phyloP scores from a whole-genome alignment of 2,329 filamentous ascomycete species.

The Aotearoamyces nothofagi region DNA sequence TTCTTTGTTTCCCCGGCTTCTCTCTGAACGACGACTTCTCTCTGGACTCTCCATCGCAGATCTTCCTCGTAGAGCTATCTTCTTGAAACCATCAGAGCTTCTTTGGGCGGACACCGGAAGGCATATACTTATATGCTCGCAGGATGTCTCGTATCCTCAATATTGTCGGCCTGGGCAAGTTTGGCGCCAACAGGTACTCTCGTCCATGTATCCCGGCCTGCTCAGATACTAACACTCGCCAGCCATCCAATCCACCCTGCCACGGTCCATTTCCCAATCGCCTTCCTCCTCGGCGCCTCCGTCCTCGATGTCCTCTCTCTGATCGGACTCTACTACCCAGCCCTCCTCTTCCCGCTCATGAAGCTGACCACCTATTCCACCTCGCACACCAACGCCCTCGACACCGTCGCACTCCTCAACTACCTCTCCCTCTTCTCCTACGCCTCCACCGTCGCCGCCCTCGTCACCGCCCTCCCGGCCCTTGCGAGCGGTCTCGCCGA shows the following conservation, averaged over 20 bases:
- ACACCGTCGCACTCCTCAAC: conserved; percentile 1
- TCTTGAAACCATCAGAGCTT: too few species aligned
- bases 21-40: too few species aligned
- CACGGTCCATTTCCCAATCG: conserved; percentile 1
- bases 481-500: neutral
- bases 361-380: neutral
- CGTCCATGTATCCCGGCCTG: too few species aligned
- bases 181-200: too few species aligned
- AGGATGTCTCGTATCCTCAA: too few species aligned
- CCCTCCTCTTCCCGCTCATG: neutral
- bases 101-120: too few species aligned
- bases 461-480: conserved; percentile 2
- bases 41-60: too few species aligned
- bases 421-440: conserved; percentile 3
- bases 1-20: too few species aligned
- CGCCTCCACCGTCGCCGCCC: conserved; percentile 1
- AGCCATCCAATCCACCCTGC: conserved; percentile 4
- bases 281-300: conserved; percentile 1
- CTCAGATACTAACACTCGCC: too few species aligned
- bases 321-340: neutral
- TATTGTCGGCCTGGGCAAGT: too few species aligned
- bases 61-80: too few species aligned
- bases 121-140: too few species aligned
- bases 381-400: neutral
- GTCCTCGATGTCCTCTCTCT: neutral